A percentile compares a stretch with the other conserved stretches of the same genome.
Conservation (phyloP, 768 basidiomycete species). For the Rubroboletus satanas region DNA sequence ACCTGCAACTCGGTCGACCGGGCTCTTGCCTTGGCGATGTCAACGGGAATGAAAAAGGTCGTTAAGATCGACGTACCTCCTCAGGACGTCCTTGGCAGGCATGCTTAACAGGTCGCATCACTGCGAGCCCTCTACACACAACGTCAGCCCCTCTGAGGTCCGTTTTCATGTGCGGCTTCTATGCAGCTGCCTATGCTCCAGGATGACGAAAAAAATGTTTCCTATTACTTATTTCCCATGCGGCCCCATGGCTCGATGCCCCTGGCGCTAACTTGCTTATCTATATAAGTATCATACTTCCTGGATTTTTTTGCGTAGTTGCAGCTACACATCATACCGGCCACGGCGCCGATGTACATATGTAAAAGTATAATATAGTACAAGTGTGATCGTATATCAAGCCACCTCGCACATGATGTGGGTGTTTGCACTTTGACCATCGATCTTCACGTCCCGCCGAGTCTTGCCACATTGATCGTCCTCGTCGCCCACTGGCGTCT, state of each 20-base stretch:
- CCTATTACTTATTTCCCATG: constrained; percentile 11
- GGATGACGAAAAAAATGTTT: constrained; percentile 9
- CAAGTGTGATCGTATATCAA: neutral
- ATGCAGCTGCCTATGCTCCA: neutral
- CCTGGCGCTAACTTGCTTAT: constrained; percentile 22
- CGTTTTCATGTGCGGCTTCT: constrained; percentile 4
- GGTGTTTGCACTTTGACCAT: neutral
- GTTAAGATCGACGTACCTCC: constrained; percentile 7
- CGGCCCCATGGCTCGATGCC: constrained; percentile 7
- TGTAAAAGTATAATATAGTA: constrained; percentile 6
- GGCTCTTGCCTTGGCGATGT: constrained; percentile 27
- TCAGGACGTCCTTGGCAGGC: constrained; percentile 7
- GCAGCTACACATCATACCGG: neutral
- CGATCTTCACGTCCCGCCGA: constrained; percentile 11
- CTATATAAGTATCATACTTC: constrained; percentile 21
- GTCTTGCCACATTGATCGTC: constrained; percentile 15
- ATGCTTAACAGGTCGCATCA: neutral
- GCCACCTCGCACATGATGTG: neutral
- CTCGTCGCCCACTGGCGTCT: constrained; percentile 7
- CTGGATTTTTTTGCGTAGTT: constrained; percentile 9
- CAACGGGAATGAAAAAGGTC: constrained; percentile 30
- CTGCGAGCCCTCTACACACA: constrained; percentile 1
- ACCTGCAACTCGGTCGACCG: constrained; percentile 12
- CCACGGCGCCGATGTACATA: constrained; percentile 20
- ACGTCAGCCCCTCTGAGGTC: constrained; percentile 10